These are phyloP conservation scores for Rhizopogon hawkerae DNA, from an alignment of 1,284 basidiomycete species.

Conservation along the genomic window DNA sequence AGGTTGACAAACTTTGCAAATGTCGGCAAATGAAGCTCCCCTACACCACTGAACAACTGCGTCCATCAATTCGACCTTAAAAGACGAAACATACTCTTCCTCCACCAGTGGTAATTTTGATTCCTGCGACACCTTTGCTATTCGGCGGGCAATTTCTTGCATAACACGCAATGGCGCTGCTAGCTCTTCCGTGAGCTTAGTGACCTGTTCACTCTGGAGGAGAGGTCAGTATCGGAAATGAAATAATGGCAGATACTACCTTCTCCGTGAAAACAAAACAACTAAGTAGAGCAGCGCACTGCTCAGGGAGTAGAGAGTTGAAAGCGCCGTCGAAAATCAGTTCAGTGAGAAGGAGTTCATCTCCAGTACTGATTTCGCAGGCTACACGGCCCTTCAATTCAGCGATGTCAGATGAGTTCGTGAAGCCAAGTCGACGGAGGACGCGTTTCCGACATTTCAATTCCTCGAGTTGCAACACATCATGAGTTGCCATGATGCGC, in stretches of 20 bases:
- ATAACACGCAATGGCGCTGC: conserved; percentile 87
- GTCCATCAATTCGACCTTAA: conserved; percentile 99
- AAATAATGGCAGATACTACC: conserved; percentile 35
- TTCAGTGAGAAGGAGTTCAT: conserved; percentile 94
- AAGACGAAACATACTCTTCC: conserved; percentile 91
- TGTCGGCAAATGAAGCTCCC: conserved; percentile 93
- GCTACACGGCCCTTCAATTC: conserved; percentile 98
- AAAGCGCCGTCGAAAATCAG: conserved; percentile 97
- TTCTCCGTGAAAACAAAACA: conserved; percentile 99
- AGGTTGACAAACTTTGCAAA: conserved; percentile 71
- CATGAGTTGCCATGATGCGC: conserved; percentile 83
- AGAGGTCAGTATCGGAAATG: conserved; percentile 1
- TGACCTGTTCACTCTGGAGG: conserved; percentile 75
- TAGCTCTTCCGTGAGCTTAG: conserved; percentile 86
- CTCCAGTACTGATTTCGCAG: conserved; percentile 96
- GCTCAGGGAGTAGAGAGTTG: conserved; percentile 83
- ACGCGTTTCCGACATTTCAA: conserved; percentile 95
- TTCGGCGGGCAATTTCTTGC: conserved; percentile 92
- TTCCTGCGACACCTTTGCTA: conserved; percentile 94
- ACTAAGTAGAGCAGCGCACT: conserved; percentile 86
- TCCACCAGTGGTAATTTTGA: conserved; percentile 84
- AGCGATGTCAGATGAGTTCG: conserved; percentile 83
- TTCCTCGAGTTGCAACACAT: conserved; percentile 94
- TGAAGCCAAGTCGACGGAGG: conserved; percentile 86
- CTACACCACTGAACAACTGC: conserved; percentile 96